A percentile compares a stretch with the other conserved stretches of the same genome.
phyloP scores from a whole-genome alignment of 768 basidiomycete species.

The Rickenella mellea region DNA sequence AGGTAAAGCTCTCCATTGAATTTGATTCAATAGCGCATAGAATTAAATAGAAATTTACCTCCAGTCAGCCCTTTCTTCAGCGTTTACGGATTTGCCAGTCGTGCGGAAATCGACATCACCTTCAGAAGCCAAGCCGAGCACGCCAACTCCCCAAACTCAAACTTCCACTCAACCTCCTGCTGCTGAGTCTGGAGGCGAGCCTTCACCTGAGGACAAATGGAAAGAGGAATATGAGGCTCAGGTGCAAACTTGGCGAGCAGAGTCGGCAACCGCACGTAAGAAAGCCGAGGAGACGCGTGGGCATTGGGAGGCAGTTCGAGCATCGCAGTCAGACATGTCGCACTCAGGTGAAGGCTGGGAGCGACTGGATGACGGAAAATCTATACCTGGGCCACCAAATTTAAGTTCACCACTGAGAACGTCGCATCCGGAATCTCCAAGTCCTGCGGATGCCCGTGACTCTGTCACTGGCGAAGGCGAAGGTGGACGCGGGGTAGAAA shows the following conservation, averaged over 20 bases:
- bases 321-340: too few species aligned
- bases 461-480: constrained; percentile 27
- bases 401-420: too few species aligned
- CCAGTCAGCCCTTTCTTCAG: too few species aligned
- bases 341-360: too few species aligned
- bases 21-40: too few species aligned
- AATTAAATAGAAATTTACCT: too few species aligned
- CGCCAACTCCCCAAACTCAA: background rate
- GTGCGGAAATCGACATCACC: too few species aligned
- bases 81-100: too few species aligned
- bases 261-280: constrained; percentile 60
- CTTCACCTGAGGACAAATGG: constrained; percentile 39
- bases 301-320: constrained; percentile 61
- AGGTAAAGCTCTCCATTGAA: too few species aligned
- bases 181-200: constrained; percentile 6
- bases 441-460: constrained; percentile 29
- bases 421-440: constrained; percentile 18
- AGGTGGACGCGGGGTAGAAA: constrained; percentile 13
- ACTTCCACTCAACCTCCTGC: too few species aligned
- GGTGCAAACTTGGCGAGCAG: constrained; percentile 59
- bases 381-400: too few species aligned
- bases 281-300: constrained; percentile 69
- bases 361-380: too few species aligned
- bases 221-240: constrained; percentile 62
- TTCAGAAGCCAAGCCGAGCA: constrained; percentile 1